Percentiles rank a stretch among this genome's conserved stretches.
Evolutionary conservation across 495 filamentous ascomycete genomes (phyloP).

Genomic region (Penicillium silybi): DNA sequence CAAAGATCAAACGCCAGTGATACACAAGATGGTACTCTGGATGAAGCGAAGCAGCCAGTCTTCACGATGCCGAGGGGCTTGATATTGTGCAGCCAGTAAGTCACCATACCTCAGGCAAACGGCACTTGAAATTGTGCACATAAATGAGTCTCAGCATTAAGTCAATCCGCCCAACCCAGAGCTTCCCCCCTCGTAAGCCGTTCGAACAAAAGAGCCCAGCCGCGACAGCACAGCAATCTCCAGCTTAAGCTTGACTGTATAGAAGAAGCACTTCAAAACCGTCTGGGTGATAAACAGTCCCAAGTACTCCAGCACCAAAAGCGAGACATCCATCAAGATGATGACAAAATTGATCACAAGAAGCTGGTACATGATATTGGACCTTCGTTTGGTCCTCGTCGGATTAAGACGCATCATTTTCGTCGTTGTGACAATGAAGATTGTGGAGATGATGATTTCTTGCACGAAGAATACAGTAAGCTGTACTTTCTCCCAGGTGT

Average conservation of each 20-base stretch:
- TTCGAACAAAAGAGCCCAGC: neutral
- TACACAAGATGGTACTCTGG: no score
- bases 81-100: no score
- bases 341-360: slow-evolving; percentile 36
- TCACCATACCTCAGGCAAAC: no score
- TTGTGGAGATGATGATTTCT: slow-evolving; percentile 38
- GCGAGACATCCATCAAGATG: slow-evolving; percentile 31
- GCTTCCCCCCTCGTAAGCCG: neutral
- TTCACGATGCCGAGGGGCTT: no score
- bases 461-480: slow-evolving; percentile 40
- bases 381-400: slow-evolving; percentile 16
- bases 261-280: slow-evolving; percentile 38
- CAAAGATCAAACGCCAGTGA: no score
- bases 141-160: neutral
- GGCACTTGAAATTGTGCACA: no score
- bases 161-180: neutral
- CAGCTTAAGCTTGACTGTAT: slow-evolving; percentile 49
- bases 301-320: slow-evolving; percentile 32
- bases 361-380: slow-evolving; percentile 37
- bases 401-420: slow-evolving; percentile 28
- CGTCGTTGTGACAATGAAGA: slow-evolving; percentile 40
- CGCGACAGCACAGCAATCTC: slow-evolving; percentile 36
- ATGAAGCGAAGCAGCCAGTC: no score
- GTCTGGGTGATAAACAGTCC: slow-evolving; percentile 35
- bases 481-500: slow-evolving; percentile 35